These are phyloP conservation scores for Pseudogymnoascus sp. DNA, from an alignment of 2,329 filamentous ascomycete genomes.

Conservation along the genomic window DNA sequence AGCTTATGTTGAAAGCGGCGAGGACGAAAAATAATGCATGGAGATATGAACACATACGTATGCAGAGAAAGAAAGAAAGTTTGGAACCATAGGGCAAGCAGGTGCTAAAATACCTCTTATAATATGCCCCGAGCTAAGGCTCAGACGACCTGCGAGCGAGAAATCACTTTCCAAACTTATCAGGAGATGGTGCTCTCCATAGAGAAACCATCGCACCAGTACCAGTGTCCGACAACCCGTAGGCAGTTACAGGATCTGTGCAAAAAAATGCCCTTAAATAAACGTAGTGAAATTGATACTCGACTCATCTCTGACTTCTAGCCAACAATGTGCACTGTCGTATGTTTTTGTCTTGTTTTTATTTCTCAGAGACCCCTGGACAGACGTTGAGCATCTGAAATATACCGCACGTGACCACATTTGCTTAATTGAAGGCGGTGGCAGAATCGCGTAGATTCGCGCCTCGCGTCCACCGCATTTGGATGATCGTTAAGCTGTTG, in stretches of 20 bases:
- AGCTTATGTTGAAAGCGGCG: neutral
- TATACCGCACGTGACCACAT: neutral
- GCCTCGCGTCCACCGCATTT: constrained; percentile 8
- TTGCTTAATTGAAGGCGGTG: constrained; percentile 8
- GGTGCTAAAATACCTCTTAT: neutral
- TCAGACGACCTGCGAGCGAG: neutral
- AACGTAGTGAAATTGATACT: no score
- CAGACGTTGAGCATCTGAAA: neutral
- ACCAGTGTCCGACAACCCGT: neutral
- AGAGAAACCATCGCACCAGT: neutral
- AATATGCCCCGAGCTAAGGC: neutral
- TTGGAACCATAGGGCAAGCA: neutral
- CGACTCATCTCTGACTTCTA: no score
- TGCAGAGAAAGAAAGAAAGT: neutral
- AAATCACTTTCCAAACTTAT: neutral
- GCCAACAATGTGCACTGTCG: no score
- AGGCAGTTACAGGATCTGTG: neutral
- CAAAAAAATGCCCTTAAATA: no score
- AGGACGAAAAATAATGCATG: neutral
- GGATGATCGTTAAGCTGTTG: constrained; percentile 9
- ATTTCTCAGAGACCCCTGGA: no score
- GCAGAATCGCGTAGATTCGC: constrained; percentile 10
- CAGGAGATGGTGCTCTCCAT: neutral
- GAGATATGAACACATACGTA: neutral
- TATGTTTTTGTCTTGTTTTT: no score